A percentile compares a stretch with the other conserved stretches of the same genome.
These are phyloP conservation scores for Heliosperma pusillum DNA, from an alignment of 148 eudicot species.

Conservation along the genomic window DNA sequence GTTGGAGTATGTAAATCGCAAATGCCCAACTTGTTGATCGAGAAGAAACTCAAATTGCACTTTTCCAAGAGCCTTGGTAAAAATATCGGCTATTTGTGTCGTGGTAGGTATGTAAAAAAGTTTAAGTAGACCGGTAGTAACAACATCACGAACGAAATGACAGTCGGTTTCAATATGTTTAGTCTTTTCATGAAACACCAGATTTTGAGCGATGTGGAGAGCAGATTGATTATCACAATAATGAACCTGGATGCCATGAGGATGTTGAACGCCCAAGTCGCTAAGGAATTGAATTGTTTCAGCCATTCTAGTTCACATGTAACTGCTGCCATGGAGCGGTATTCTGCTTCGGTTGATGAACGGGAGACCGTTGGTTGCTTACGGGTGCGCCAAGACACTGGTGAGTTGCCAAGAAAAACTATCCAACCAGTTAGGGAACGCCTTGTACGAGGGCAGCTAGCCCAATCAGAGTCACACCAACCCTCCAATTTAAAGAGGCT, in stretches of 20 bases:
- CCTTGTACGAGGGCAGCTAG: neutral
- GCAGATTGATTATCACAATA: conserved; percentile 1
- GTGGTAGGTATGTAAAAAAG: neutral
- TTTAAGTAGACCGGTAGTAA: neutral
- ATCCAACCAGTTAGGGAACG: neutral
- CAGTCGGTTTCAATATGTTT: neutral
- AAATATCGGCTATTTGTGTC: neutral
- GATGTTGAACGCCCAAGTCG: neutral
- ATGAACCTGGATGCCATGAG: neutral
- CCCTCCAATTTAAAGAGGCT: neutral
- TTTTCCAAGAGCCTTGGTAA: neutral
- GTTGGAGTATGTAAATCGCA: too few relatives aligned
- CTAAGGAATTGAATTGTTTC: neutral
- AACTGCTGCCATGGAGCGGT: neutral
- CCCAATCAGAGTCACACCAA: neutral
- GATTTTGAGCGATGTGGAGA: neutral
- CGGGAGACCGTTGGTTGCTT: too few relatives aligned
- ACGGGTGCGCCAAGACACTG: too few relatives aligned
- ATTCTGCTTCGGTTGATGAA: neutral
- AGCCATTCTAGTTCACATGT: neutral
- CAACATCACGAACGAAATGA: neutral
- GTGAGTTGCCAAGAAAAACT: too few relatives aligned
- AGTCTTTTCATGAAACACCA: neutral
- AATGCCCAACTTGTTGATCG: too few relatives aligned
- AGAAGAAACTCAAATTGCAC: neutral